Evolutionary conservation across 305 asterid genomes (phyloP), one percentile per base, ranked within the genome.

Genomic region (Fraxinus baroniana): DNA sequence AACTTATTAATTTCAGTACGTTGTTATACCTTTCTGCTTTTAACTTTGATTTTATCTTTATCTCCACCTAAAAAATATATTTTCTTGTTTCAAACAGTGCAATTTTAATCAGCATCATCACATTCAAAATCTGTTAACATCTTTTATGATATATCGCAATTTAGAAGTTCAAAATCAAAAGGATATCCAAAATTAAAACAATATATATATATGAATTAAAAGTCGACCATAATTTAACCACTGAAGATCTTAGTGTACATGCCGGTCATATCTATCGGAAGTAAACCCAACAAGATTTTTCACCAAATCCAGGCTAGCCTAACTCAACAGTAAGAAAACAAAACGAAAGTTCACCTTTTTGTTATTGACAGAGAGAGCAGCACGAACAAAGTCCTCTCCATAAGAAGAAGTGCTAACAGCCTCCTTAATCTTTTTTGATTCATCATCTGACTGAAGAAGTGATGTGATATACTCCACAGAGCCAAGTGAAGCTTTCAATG

Each of bases 391-490:
- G 87, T 92, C 95, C 76, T 86, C 87, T 83, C 98, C 92, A 79
- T 89, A 88, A 86, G 91, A 91, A 80, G 99, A 97, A 76, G 92
- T 87, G 88, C 84, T 86, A 79, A 92, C 85, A 39, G 99, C 98
- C 85, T 93, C 94, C 87, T 90, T 80, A 72, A 97, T 84, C 85
- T 86, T 89, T 80, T 79, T 91, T 6, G 92, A 97, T 89, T 94
- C 97, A 81, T 86, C 96, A 73, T 85, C 92, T 15, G 96, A 89
- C n/a, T 87, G 87, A 84, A 89, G 92, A 82, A 92, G 96, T 83
- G 99, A 94, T 78, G 94, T 86, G 86, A 97, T 91, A 89, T 91
- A 94, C 83, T 94, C 99, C 86, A 92, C 97, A 74, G 99, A 97
- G 78, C 99, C 99, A 33, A 97, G 93, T 70, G 95, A 93, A 81